Percentiles rank a stretch among this genome's conserved stretches.
Conservation (phyloP, 306 rosid species). For the Geum urbanum region DNA sequence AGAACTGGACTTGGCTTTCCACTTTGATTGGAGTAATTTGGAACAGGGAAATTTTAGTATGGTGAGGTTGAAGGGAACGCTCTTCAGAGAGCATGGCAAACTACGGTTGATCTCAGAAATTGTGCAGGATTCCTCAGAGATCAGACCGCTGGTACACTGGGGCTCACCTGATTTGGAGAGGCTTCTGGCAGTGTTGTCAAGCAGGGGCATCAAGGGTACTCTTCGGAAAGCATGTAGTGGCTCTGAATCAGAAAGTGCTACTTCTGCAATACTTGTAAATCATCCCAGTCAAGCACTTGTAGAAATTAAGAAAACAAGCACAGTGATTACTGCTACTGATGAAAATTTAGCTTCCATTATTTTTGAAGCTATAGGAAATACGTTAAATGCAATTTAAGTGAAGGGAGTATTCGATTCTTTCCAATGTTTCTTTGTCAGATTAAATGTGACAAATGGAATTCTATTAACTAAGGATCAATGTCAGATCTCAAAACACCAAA, state of each 20-base stretch:
- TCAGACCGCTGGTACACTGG: slow-evolving; percentile 43
- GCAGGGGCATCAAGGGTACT: slow-evolving; percentile 52
- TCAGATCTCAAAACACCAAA: background rate
- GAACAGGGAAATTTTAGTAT: slow-evolving; percentile 42
- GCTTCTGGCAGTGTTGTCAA: slow-evolving; percentile 50
- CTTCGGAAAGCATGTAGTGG: slow-evolving; percentile 23
- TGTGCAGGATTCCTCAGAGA: slow-evolving; percentile 16
- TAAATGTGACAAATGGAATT: background rate
- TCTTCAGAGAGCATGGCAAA: slow-evolving; percentile 42
- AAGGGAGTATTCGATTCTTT: background rate
- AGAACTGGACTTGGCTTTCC: slow-evolving; percentile 56
- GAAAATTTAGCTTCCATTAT: slow-evolving; percentile 44
- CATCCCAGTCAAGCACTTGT: slow-evolving; percentile 58
- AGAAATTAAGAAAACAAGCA: slow-evolving; percentile 46
- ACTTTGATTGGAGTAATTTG: slow-evolving; percentile 55
- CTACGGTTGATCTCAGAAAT: slow-evolving; percentile 37
- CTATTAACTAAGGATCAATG: too few species aligned
- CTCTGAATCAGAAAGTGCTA: slow-evolving; percentile 27
- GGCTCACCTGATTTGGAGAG: slow-evolving; percentile 49
- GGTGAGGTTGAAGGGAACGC: slow-evolving; percentile 61
- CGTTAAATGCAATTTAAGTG: slow-evolving; percentile 41
- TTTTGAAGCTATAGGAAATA: slow-evolving; percentile 44
- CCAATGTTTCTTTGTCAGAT: too few species aligned
- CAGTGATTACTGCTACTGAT: slow-evolving; percentile 43
- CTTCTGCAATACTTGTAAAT: slow-evolving; percentile 27